Base-by-base conservation (phyloP, 148 eudicot genomes). In the Persicaria maculosa region DNA sequence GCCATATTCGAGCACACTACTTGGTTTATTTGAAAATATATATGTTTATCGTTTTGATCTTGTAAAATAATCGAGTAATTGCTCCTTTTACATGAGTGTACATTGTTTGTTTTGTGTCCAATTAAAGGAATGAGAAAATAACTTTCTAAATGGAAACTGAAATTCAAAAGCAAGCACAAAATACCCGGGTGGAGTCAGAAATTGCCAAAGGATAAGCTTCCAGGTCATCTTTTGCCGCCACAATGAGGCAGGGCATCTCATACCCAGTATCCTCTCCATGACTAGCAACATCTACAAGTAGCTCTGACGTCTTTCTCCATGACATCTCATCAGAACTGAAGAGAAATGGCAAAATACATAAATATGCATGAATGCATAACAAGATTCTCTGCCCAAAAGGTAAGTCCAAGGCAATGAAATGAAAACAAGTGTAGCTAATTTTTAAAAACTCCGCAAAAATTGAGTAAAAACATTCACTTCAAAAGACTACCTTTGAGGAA, bases 191-290 rank as follows among this genome's bases (percentile, higher is more conserved):
- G 48, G 96, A 84, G 82, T 90, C 97, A 54, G 86, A 85, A 52
- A 95, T 87, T 79, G 86, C 91, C 77, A 85, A 86, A 67, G 83
- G 76, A 81, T 84, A 84, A 47, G 93, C 85, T 77, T 88, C 88
- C 44, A 86, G 80, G 81, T 92, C 97, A 76, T 90, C 91, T 82
- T 95, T 95, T 67, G 96, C 89, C 10, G 97, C 87, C 79, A 90
- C 91, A 71, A 92, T 89, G 72, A 87, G 93, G 77, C 92, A 95
- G 79, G 99, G 96, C 62, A 92, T 87, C 86, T 89, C 92, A 83
- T 85, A 88, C 44, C 99, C 91, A 78, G 88, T 87, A 58, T 86
- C 82, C 86, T 95, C 99, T 36, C 92, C 97, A 76, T 84, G 91
- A 74, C 92, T 85, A 6, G 99, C 96, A 79, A 92, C 96, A 74